Evolutionary conservation across 2,329 filamentous ascomycete species (phyloP), one percentile per base, ranked within the genome.

Genomic region (Aspergillus japonicus): DNA sequence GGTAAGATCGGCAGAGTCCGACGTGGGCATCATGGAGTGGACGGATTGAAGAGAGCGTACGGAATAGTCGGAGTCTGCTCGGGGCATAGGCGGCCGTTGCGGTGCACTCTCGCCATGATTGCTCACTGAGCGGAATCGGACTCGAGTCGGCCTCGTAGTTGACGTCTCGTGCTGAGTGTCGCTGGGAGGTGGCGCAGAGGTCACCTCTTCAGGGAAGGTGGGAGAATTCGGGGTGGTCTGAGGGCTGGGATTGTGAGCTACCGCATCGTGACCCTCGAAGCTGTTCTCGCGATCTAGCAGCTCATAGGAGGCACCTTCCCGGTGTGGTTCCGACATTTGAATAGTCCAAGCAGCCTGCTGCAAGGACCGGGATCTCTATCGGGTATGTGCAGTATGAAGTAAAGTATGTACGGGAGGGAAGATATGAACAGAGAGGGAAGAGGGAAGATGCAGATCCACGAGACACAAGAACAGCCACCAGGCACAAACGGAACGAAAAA

Each of bases 41-140:
- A 62, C 56, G 5, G 64, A 65, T 44, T 62, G 56, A 21, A 62
- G 55, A 5, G 64, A 65, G 33, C 61, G 60, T 2, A 66, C 56
- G 5, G 64, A 65, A 31, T 62, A 60, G 14, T 64, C 65, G 10
- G 65, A 67, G 29, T 65, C 62, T 47, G 58, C 59, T 4, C 65
- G 65, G 24, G 47, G 50, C 47, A 44, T 54, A 12, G 50, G 31
- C 21, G 54, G 58, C 42, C 42, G 63, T 14, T 60, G 58, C 21
- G 55, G 50, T 16, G 52, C 55, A 26, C 57, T 57, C 19, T 58
- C 39, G 16, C 39, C 56, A 24, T 60, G 51, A 26, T 59, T 61
- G 50, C 56, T 64, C 50, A 66, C 52, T 4, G 66, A 68, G 29
- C 58, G 65, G 48, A 68, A 68, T 21, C 66, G 55, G 50, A 68